Evolutionary conservation across 768 basidiomycete species (phyloP).

Genomic region (Strobilomyces dryophilus): DNA sequence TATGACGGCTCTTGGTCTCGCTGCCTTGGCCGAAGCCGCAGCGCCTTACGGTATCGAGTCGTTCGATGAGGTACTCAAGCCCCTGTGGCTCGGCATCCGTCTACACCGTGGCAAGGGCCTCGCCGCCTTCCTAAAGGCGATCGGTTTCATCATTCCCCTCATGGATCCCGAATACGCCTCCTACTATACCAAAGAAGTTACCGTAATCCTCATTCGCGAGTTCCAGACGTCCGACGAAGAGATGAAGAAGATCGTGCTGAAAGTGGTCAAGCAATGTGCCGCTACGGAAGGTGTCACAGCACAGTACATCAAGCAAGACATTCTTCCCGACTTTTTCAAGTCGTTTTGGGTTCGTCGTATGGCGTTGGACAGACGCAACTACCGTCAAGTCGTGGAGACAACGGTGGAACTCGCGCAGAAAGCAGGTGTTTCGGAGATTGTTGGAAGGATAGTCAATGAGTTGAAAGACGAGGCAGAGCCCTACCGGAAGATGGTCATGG

Average conservation of each 20-base stretch:
- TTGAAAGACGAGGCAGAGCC: constrained; percentile 63
- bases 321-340: constrained; percentile 98
- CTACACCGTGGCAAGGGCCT: constrained; percentile 76
- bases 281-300: constrained; percentile 98
- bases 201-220: constrained; percentile 94
- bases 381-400: constrained; percentile 96
- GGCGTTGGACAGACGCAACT: constrained; percentile 95
- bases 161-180: constrained; percentile 99
- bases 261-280: constrained; percentile 98
- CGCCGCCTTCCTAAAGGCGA: constrained; percentile 82
- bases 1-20: constrained; percentile 74
- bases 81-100: constrained; percentile 74
- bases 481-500: constrained; percentile 99
- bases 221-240: constrained; percentile 99
- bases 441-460: constrained; percentile 70
- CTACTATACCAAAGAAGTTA: constrained; percentile 98
- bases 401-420: constrained; percentile 98
- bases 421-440: constrained; percentile 93
- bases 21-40: constrained; percentile 94
- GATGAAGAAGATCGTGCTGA: constrained; percentile 99
- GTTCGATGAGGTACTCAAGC: constrained; percentile 91
- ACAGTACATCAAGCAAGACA: constrained; percentile 94
- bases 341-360: constrained; percentile 98
- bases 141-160: constrained; percentile 98
- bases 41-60: constrained; percentile 99